Base-by-base conservation (phyloP, 768 basidiomycete genomes). In the Clavaria fumosa region DNA sequence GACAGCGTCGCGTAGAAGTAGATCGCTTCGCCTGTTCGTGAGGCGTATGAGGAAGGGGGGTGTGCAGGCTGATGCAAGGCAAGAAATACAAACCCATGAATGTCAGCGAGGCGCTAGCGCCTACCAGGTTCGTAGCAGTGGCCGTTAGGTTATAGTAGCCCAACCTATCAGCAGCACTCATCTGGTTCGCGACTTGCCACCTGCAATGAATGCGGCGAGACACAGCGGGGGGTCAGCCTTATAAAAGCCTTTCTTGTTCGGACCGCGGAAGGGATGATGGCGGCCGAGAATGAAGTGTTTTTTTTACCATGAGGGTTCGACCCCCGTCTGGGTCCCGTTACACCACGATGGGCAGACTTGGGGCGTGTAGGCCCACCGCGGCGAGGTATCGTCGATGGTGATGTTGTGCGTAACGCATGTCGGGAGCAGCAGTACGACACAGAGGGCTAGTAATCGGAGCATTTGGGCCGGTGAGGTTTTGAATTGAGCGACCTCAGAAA, bases 121-220 rank as follows among this genome's bases (percentile, higher is more conserved):
- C 33, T 6, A 34, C 18, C 3, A 34, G 33, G n/a, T 34, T 34
- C 3, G 33, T 34, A 10, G n/a, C n/a, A 14, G 33, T 34, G 3
- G 18, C 33, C 22, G 33, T 34, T 3, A 34, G 22, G 12, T n/a
- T 11, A 19, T 34, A 34, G 22, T 18, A 34, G 11, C 33, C 33
- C 22, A 10, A 10, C 33, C 18, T 34, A 15, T 6, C n/a, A 11
- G n/a, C 11, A 14, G 33, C 3, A 34, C 22, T 11, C 17, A 15
- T 34, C 18, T 34, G 33, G 17, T 34, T 34, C 17, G 33, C 4
- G 18, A 34, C 17, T 21, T 34, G 33, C 33, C 33, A 34, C 33
- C 33, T 34, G n/a, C n/a, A n/a, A n/a, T n/a, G n/a, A n/a, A n/a
- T n/a, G n/a, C n/a, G n/a, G n/a, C n/a, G n/a, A n/a, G n/a, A n/a